Evolutionary conservation across 306 rosid genomes (phyloP).

Genomic region (Sicyos baderoa): DNA sequence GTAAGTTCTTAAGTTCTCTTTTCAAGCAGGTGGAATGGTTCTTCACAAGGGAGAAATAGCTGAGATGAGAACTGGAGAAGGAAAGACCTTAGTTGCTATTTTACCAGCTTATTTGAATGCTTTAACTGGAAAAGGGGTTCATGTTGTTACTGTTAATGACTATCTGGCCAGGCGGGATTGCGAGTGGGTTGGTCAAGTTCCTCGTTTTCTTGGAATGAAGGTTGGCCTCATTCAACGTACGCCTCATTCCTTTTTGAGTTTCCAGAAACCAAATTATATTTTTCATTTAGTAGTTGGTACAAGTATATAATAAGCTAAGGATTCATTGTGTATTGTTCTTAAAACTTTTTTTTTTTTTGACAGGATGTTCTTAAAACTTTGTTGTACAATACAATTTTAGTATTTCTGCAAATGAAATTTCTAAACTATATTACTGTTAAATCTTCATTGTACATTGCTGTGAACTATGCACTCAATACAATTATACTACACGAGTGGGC

Average conservation of each 20-base stretch:
- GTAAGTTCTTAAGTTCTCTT: not conserved
- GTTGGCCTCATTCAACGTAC: constrained; percentile 99
- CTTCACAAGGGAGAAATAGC: constrained; percentile 98
- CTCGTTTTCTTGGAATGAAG: constrained; percentile 97
- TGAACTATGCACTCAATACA: not conserved
- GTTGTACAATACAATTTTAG: not conserved
- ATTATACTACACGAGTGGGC: not conserved
- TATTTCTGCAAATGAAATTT: not conserved
- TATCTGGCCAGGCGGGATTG: constrained; percentile 92
- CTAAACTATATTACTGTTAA: not conserved
- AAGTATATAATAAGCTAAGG: not conserved
- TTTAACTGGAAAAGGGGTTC: constrained; percentile 81
- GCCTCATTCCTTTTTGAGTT: constrained; percentile 39
- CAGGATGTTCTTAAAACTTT: not conserved
- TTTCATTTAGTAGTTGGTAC: not conserved
- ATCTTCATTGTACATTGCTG: constrained; percentile 4
- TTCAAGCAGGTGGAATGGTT: constrained; percentile 77
- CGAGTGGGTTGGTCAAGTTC: constrained; percentile 99
- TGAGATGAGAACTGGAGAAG: constrained; percentile 99
- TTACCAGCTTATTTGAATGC: constrained; percentile 97
- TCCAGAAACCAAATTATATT: not conserved
- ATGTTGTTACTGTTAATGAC: constrained; percentile 91
- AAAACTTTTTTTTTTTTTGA: too few relatives aligned
- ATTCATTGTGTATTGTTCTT: not conserved
- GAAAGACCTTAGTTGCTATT: constrained; percentile 91